phyloP scores from a whole-genome alignment of 1,139 yeast species.

The Pichia sp. region DNA sequence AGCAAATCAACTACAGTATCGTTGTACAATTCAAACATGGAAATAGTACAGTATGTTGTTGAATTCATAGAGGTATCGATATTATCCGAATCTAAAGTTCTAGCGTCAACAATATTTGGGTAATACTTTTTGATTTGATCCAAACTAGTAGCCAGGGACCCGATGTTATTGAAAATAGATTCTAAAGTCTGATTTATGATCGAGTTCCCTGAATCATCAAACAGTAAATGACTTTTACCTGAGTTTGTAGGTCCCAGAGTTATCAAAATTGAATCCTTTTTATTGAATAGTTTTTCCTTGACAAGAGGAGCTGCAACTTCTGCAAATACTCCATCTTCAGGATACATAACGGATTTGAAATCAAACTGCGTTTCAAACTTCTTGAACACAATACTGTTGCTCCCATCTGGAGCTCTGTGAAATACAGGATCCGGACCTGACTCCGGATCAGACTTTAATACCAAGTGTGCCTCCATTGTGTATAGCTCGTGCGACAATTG shows the following conservation, averaged over 20 bases:
- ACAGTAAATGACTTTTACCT: conserved; percentile 33
- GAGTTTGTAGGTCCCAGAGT: conserved; percentile 45
- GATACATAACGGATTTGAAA: conserved; percentile 18
- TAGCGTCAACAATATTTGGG: conserved; percentile 5
- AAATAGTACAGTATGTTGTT: conserved; percentile 19
- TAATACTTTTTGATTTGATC: conserved; percentile 4
- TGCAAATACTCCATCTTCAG: conserved; percentile 8
- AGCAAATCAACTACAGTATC: conserved; percentile 34
- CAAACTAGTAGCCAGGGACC: no score
- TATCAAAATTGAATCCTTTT: conserved; percentile 34
- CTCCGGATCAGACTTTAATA: conserved; percentile 13
- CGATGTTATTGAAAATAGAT: conserved; percentile 12
- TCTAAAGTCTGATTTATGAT: conserved; percentile 14
- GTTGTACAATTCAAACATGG: conserved; percentile 36
- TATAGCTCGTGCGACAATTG: background rate
- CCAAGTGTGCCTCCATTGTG: conserved; percentile 21
- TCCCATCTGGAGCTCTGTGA: conserved; percentile 5
- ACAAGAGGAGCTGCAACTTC: conserved; percentile 17
- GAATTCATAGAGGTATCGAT: conserved; percentile 2
- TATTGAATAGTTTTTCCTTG: conserved; percentile 20
- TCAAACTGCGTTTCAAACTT: conserved; percentile 20
- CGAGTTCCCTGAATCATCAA: conserved; percentile 16
- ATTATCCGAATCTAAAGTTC: background rate
- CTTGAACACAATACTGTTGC: conserved; percentile 16
- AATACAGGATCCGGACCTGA: conserved; percentile 4